Percentiles rank a stretch among this genome's conserved stretches.
Evolutionary conservation across 163 green algal species (phyloP).

Genomic region (Chlorella variabilis): DNA sequence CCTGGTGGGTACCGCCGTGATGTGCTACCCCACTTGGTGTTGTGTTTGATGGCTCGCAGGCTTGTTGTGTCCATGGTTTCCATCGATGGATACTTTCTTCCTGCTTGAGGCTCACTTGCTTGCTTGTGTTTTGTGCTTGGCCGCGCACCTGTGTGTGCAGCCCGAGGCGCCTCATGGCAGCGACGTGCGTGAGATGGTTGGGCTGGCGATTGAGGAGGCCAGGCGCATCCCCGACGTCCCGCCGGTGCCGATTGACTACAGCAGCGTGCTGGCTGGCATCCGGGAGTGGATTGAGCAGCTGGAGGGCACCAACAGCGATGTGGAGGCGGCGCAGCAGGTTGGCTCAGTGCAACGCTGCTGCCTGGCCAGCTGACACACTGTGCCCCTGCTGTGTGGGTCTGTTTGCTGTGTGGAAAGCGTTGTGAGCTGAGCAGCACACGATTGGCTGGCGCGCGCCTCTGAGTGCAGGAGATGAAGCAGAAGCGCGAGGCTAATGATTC

Average conservation of each 20-base stretch:
- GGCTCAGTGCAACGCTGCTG: no score
- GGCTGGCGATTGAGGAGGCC: neutral
- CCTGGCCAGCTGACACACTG: no score
- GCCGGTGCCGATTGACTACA: slow-evolving; percentile 20
- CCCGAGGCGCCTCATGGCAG: neutral
- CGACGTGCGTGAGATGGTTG: neutral
- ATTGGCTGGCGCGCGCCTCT: neutral
- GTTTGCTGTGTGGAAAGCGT: no score
- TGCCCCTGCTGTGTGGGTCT: no score
- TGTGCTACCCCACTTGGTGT: no score
- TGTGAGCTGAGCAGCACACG: no score
- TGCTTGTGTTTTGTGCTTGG: no score
- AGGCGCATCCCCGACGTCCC: neutral
- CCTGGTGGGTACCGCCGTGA: no score
- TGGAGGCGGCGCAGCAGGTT: slow-evolving; percentile 18
- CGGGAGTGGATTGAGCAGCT: slow-evolving; percentile 30
- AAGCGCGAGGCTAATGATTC: neutral
- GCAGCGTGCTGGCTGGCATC: slow-evolving; percentile 28
- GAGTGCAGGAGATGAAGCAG: neutral
- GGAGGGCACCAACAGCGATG: slow-evolving; percentile 14
- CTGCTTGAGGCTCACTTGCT: no score
- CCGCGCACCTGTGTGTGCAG: neutral
- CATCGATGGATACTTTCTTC: no score
- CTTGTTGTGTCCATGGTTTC: no score
- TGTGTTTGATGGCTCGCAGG: no score